A percentile compares a stretch with the other conserved stretches of the same genome.
Conservation (phyloP, 2,329 filamentous ascomycete species). For the Xylaria sp. region DNA sequence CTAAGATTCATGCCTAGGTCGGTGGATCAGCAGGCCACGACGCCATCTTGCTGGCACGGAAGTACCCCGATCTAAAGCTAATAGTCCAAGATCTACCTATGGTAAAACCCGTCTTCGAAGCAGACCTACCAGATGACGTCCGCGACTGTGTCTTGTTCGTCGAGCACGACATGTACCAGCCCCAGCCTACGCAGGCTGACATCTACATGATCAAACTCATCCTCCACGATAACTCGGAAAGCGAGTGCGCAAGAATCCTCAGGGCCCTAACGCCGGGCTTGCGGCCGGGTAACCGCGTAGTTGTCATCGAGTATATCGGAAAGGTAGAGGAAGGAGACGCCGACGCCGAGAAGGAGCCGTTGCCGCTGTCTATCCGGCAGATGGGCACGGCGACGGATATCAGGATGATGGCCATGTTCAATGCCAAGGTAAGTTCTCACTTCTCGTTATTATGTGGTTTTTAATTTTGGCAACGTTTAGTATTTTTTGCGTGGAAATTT, state of each 20-base stretch:
- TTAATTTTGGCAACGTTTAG: not conserved
- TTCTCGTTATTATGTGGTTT: not conserved
- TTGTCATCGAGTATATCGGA: slow-evolving; percentile 55
- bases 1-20: slow-evolving; percentile 46
- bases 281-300: slow-evolving; percentile 55
- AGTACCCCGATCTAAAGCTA: slow-evolving; percentile 56
- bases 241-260: slow-evolving; percentile 55
- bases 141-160: slow-evolving; percentile 52
- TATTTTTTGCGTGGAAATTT: too few relatives aligned
- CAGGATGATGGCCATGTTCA: slow-evolving; percentile 63
- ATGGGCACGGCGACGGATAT: slow-evolving; percentile 59
- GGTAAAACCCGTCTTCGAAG: slow-evolving; percentile 51
- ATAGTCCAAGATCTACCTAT: slow-evolving; percentile 59
- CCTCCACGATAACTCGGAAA: slow-evolving; percentile 67
- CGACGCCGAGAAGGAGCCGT: slow-evolving; percentile 35
- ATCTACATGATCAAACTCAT: slow-evolving; percentile 66
- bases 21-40: slow-evolving; percentile 58
- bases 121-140: slow-evolving; percentile 51
- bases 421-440: slow-evolving; percentile 49
- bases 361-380: slow-evolving; percentile 54
- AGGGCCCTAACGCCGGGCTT: slow-evolving; percentile 57
- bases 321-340: slow-evolving; percentile 47
- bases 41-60: slow-evolving; percentile 54
- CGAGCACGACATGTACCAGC: slow-evolving; percentile 55
- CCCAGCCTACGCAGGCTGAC: slow-evolving; percentile 56